Conservation (phyloP, 2,329 filamentous ascomycete genomes). For the Alternaria viburni region DNA sequence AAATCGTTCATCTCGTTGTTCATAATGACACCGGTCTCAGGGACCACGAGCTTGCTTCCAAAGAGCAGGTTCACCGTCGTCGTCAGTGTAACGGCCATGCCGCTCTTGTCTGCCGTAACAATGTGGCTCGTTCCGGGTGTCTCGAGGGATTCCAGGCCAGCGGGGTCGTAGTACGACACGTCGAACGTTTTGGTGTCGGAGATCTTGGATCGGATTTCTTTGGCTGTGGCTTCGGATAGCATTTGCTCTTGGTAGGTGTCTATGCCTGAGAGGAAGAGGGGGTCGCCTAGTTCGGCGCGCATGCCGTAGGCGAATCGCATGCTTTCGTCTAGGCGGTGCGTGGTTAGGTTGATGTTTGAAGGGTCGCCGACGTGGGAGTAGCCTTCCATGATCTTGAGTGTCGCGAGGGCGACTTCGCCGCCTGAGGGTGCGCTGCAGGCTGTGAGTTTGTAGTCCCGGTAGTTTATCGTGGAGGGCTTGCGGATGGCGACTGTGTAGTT, state of each 20-base stretch:
- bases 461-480: conserved; percentile 60
- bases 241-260: conserved; percentile 69
- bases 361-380: conserved; percentile 69
- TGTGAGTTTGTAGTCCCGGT: conserved; percentile 72
- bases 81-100: conserved; percentile 80
- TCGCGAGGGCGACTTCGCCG: conserved; percentile 75
- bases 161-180: conserved; percentile 75
- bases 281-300: conserved; percentile 82
- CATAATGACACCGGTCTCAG: conserved; percentile 82
- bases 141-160: conserved; percentile 68
- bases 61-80: conserved; percentile 90
- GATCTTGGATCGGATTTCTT: conserved; percentile 69
- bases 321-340: conserved; percentile 84
- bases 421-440: conserved; percentile 76
- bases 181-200: conserved; percentile 74
- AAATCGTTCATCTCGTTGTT: conserved; percentile 65
- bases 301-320: conserved; percentile 86
- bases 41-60: conserved; percentile 78
- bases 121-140: conserved; percentile 78
- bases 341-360: conserved; percentile 68
- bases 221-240: conserved; percentile 66
- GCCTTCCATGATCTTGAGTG: conserved; percentile 83
- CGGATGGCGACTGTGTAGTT: conserved; percentile 74
- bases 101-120: conserved; percentile 72
- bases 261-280: conserved; percentile 71